Evolutionary conservation across 805 yeast species (phyloP).

Genomic region (Candida argentea): DNA sequence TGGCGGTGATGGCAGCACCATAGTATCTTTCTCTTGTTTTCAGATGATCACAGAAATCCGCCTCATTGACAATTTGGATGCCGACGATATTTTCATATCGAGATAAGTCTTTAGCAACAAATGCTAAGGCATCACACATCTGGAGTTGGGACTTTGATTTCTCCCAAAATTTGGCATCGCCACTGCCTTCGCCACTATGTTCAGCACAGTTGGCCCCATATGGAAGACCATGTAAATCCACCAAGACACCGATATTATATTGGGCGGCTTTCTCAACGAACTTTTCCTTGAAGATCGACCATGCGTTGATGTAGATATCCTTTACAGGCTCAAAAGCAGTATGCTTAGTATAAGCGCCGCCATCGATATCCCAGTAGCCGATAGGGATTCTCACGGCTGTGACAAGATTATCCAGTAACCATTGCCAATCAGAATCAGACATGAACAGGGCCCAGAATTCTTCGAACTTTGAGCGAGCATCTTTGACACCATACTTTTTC

Average conservation of each 20-base stretch:
- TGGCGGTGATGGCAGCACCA: slow-evolving; percentile 47
- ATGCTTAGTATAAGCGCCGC: slow-evolving; percentile 45
- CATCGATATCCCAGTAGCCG: slow-evolving; percentile 83
- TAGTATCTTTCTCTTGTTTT: slow-evolving; percentile 55
- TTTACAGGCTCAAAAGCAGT: slow-evolving; percentile 51
- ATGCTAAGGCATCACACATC: slow-evolving; percentile 44
- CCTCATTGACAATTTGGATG: slow-evolving; percentile 79
- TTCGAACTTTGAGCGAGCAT: slow-evolving; percentile 44
- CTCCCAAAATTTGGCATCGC: slow-evolving; percentile 58
- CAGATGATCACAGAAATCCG: slow-evolving; percentile 46
- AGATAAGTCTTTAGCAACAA: slow-evolving; percentile 50
- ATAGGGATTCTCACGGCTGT: slow-evolving; percentile 78
- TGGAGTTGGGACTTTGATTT: slow-evolving; percentile 28
- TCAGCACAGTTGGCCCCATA: slow-evolving; percentile 85
- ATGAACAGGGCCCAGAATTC: slow-evolving; percentile 59
- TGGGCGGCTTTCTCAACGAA: slow-evolving; percentile 50
- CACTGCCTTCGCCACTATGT: slow-evolving; percentile 65
- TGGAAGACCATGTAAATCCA: slow-evolving; percentile 86
- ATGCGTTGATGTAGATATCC: slow-evolving; percentile 59
- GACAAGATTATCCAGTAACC: slow-evolving; percentile 58
- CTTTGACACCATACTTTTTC: slow-evolving; percentile 40
- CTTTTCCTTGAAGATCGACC: slow-evolving; percentile 47
- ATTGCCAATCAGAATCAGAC: slow-evolving; percentile 67
- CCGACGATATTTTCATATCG: slow-evolving; percentile 64
- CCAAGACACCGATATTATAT: slow-evolving; percentile 59